A percentile compares a stretch with the other conserved stretches of the same genome.
These are phyloP conservation scores for Leishmania martiniquensis DNA, from an alignment of 208 protist species.

Conservation along the genomic window DNA sequence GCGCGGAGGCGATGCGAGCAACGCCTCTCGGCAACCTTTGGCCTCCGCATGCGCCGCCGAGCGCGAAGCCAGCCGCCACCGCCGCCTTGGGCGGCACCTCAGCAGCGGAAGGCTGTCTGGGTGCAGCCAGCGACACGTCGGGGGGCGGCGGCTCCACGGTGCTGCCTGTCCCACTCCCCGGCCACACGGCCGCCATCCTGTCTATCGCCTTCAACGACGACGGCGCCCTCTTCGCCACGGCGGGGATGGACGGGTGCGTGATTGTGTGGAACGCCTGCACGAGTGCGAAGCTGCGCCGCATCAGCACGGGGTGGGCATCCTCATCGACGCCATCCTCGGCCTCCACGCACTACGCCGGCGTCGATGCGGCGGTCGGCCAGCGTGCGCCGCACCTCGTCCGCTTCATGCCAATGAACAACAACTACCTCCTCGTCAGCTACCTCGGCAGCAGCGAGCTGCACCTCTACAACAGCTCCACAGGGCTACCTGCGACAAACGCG, in stretches of 20 bases:
- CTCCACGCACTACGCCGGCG: neutral
- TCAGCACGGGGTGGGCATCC: slow-evolving; percentile 25
- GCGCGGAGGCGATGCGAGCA: slow-evolving; percentile 13
- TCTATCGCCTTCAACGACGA: slow-evolving; percentile 65
- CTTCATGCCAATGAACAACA: slow-evolving; percentile 80
- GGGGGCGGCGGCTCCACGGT: neutral
- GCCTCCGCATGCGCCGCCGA: slow-evolving; percentile 15
- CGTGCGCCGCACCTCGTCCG: slow-evolving; percentile 37
- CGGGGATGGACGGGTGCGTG: slow-evolving; percentile 50
- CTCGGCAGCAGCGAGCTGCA: slow-evolving; percentile 39
- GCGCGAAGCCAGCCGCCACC: neutral
- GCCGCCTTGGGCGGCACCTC: neutral
- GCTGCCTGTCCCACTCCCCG: slow-evolving; percentile 32
- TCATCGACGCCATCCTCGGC: slow-evolving; percentile 5
- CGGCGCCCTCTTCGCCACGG: slow-evolving; percentile 46
- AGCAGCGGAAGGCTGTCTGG: neutral
- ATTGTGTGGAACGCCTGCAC: slow-evolving; percentile 57
- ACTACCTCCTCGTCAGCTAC: slow-evolving; percentile 68
- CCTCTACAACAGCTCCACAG: slow-evolving; percentile 75
- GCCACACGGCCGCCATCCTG: slow-evolving; percentile 49
- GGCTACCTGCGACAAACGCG: slow-evolving; percentile 47
- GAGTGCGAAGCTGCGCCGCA: slow-evolving; percentile 57
- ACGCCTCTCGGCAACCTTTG: slow-evolving; percentile 41
- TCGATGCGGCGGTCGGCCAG: neutral
- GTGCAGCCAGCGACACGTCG: neutral